Evolutionary conservation across 805 yeast species (phyloP).

Genomic region (Candida qinlingensis): DNA sequence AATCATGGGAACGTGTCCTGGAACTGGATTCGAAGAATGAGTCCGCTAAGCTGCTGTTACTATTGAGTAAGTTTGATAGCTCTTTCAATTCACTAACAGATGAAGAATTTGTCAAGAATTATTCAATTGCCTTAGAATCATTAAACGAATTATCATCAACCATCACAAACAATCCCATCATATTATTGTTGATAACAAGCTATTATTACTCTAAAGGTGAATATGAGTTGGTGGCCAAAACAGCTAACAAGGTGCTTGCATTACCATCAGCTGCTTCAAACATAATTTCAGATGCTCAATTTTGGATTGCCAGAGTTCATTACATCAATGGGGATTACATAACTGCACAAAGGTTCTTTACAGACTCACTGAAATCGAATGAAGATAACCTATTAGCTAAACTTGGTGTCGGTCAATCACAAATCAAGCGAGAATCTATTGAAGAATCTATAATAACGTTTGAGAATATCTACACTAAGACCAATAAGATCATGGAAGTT

Average conservation of each 20-base stretch:
- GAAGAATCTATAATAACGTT: conserved; percentile 86
- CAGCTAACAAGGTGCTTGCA: conserved; percentile 47
- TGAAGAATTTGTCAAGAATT: conserved; percentile 55
- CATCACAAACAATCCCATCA: conserved; percentile 48
- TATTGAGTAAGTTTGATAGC: conserved; percentile 62
- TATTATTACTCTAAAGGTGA: conserved; percentile 69
- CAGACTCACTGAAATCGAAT: conserved; percentile 62
- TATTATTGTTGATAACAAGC: conserved; percentile 62
- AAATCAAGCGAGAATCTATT: conserved; percentile 61
- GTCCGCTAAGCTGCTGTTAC: conserved; percentile 60
- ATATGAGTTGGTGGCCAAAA: conserved; percentile 48
- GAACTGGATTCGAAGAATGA: conserved; percentile 57
- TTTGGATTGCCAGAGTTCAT: conserved; percentile 83
- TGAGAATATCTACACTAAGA: conserved; percentile 62
- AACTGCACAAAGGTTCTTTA: conserved; percentile 68
- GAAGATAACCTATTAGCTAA: conserved; percentile 64
- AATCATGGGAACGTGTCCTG: conserved; percentile 78
- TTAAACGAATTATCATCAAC: conserved; percentile 30
- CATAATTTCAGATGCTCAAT: conserved; percentile 56
- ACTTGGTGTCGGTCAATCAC: conserved; percentile 83
- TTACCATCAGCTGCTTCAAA: conserved; percentile 33
- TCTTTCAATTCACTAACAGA: conserved; percentile 51
- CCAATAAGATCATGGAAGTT: conserved; percentile 69
- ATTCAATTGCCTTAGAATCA: conserved; percentile 52
- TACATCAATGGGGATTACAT: conserved; percentile 56